Conservation (phyloP, 108 stramenopile genomes). For the Cyclotella atomus region DNA sequence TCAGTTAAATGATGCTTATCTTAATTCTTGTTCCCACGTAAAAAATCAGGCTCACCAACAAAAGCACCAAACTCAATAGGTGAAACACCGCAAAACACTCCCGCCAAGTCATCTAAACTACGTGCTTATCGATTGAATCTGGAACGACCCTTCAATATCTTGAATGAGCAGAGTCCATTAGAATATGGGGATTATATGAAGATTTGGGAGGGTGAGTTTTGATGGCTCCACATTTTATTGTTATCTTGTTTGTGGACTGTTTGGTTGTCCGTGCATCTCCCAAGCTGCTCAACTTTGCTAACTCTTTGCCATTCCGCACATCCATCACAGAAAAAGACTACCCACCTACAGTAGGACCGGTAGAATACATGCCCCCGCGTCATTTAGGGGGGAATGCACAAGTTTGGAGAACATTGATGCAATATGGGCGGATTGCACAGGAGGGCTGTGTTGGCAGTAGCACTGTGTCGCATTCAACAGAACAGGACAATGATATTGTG, state of each 20-base stretch:
- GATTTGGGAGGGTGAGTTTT: slow-evolving; percentile 24
- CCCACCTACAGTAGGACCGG: slow-evolving; percentile 20
- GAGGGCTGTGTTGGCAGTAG: neutral
- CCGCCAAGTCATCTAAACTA: neutral
- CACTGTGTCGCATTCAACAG: neutral
- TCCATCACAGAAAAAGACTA: slow-evolving; percentile 9
- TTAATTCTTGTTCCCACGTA: too few species aligned
- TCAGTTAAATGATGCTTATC: too few species aligned
- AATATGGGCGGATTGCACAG: neutral
- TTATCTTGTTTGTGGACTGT: neutral
- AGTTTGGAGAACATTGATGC: slow-evolving; percentile 33
- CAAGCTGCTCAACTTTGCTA: too few species aligned
- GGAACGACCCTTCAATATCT: slow-evolving; percentile 47
- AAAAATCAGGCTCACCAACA: too few species aligned
- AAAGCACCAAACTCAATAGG: neutral
- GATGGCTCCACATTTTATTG: neutral
- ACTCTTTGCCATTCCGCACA: neutral
- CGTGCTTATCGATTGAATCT: slow-evolving; percentile 34
- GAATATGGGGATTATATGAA: slow-evolving; percentile 51
- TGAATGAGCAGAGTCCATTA: slow-evolving; percentile 36
- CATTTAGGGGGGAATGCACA: slow-evolving; percentile 38
- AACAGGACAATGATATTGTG: neutral
- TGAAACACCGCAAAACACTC: neutral
- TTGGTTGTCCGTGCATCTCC: neutral
- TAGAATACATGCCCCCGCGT: slow-evolving; percentile 47